Conservation (phyloP, 495 filamentous ascomycete genomes). For the Cercophora scortea region DNA sequence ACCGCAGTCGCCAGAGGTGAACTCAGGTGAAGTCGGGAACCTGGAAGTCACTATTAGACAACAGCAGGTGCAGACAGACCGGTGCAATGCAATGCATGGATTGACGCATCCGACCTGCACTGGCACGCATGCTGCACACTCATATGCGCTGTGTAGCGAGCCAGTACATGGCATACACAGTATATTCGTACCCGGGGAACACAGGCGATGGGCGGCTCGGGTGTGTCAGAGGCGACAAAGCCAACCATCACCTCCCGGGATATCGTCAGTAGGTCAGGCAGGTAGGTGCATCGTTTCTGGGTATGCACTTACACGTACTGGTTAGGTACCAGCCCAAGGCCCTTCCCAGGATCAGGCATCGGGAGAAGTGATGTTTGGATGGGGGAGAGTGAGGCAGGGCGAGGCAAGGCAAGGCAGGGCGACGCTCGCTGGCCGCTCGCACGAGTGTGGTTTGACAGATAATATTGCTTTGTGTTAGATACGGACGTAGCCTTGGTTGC, state of each 20-base stretch:
- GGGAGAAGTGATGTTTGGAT: not conserved
- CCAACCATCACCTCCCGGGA: too few relatives aligned
- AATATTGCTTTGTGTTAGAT: slow-evolving; percentile 20
- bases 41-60: not conserved
- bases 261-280: not conserved
- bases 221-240: too few relatives aligned
- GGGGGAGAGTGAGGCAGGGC: not conserved
- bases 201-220: too few relatives aligned
- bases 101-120: too few relatives aligned
- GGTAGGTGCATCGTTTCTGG: not conserved
- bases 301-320: not conserved
- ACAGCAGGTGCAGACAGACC: too few relatives aligned
- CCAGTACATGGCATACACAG: too few relatives aligned
- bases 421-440: slow-evolving; percentile 1
- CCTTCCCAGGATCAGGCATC: slow-evolving; percentile 17
- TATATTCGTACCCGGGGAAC: too few relatives aligned
- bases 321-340: too few relatives aligned
- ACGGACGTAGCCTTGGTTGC: slow-evolving; percentile 22
- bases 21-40: not conserved
- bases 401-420: not conserved
- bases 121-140: too few relatives aligned
- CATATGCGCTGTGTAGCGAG: too few relatives aligned
- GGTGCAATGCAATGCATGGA: too few relatives aligned
- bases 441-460: slow-evolving; percentile 22
- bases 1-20: too few relatives aligned